Evolutionary conservation across 2,329 filamentous ascomycete genomes (phyloP).

Genomic region (Colletotrichum melonis): DNA sequence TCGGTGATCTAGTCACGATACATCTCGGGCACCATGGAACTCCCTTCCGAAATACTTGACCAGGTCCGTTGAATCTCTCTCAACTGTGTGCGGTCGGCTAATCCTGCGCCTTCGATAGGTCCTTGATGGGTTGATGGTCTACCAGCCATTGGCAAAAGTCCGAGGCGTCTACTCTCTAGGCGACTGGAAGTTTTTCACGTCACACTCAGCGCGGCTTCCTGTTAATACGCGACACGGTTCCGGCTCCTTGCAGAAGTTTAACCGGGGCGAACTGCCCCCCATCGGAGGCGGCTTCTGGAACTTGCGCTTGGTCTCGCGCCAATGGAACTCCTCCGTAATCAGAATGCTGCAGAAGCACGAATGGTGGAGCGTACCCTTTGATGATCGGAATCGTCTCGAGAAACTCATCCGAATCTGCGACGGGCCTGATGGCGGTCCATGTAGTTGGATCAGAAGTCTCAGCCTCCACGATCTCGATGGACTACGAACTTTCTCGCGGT

Average conservation of each 20-base stretch:
- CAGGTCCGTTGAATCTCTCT: neutral
- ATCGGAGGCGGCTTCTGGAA: neutral
- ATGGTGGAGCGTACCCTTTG: conserved; percentile 10
- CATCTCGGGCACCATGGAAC: neutral
- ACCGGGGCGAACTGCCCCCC: neutral
- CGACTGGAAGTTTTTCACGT: neutral
- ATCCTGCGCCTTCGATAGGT: neutral
- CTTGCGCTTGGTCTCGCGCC: neutral
- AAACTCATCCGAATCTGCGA: neutral
- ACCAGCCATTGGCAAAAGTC: neutral
- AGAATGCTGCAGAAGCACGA: neutral
- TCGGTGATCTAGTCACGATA: neutral
- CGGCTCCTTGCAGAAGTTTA: neutral
- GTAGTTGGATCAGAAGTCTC: neutral
- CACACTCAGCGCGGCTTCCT: neutral
- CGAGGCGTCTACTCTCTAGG: neutral
- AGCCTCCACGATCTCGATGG: neutral
- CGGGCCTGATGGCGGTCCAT: neutral
- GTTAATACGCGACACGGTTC: neutral
- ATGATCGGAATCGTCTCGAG: neutral
- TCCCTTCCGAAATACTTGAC: conserved; percentile 5
- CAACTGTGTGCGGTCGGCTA: neutral
- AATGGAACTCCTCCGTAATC: conserved; percentile 1
- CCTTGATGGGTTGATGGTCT: neutral
- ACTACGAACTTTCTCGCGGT: neutral